A percentile compares a stretch with the other conserved stretches of the same genome.
These are phyloP conservation scores for Guyanaporus albipodus DNA, from an alignment of 768 basidiomycete genomes.

Conservation along the genomic window DNA sequence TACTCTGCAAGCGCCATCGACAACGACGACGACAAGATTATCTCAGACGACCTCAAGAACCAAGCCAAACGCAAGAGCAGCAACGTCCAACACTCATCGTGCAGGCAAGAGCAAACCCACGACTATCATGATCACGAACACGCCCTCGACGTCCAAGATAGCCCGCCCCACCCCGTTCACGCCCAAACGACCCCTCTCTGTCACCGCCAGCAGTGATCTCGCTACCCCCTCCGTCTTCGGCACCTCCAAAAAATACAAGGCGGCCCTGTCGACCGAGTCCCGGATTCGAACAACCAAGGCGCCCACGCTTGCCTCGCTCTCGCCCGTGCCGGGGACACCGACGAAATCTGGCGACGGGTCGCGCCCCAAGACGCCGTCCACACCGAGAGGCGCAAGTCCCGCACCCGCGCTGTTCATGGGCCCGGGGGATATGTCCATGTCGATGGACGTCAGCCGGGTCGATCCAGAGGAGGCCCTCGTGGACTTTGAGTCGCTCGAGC, in stretches of 20 bases:
- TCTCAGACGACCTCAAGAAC: not conserved
- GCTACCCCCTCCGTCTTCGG: conserved; percentile 34
- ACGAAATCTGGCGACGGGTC: conserved; percentile 38
- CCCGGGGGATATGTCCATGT: conserved; percentile 50
- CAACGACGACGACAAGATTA: not conserved
- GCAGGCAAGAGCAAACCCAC: conserved; percentile 1
- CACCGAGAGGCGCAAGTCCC: conserved; percentile 51
- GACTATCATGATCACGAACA: conserved; percentile 5
- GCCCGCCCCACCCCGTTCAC: conserved; percentile 47
- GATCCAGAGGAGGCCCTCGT: conserved; percentile 76
- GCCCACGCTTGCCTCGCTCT: conserved; percentile 26
- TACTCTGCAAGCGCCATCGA: not conserved
- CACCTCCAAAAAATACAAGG: conserved; percentile 67
- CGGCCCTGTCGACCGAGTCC: conserved; percentile 49
- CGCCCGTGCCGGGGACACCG: conserved; percentile 53
- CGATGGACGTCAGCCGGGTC: conserved; percentile 69
- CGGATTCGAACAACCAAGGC: conserved; percentile 32
- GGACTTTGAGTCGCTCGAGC: conserved; percentile 69
- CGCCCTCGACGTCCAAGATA: conserved; percentile 35
- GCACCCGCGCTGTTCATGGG: conserved; percentile 36
- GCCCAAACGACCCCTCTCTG: conserved; percentile 49
- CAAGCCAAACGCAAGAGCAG: not conserved
- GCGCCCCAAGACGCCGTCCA: conserved; percentile 52
- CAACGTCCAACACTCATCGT: not conserved
- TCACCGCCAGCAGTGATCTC: conserved; percentile 31